A percentile compares a stretch with the other conserved stretches of the same genome.
These are phyloP conservation scores for Capsella rubella DNA, from an alignment of 441 rosid genomes.

Conservation along the genomic window DNA sequence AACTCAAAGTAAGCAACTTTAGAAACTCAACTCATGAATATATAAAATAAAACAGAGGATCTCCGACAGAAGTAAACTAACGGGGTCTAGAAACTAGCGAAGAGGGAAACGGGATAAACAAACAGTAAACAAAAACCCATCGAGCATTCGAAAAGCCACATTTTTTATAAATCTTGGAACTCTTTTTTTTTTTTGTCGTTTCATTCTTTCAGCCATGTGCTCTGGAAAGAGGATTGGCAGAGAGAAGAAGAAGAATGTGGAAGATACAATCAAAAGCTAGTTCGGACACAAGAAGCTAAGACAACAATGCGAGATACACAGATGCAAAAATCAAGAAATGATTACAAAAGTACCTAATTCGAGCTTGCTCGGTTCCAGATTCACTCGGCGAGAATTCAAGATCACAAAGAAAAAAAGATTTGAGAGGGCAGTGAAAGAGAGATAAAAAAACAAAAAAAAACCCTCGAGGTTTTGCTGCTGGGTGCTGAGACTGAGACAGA, in stretches of 20 bases:
- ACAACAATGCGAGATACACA: constrained; percentile 20
- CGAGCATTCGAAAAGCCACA: constrained; percentile 47
- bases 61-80: constrained; percentile 16
- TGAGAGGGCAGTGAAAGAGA: background rate
- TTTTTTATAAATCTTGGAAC: constrained; percentile 6
- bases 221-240: constrained; percentile 30
- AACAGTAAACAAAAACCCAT: constrained; percentile 36
- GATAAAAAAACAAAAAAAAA: background rate
- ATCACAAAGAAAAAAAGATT: constrained; percentile 1
- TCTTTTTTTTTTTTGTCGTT: constrained; percentile 33
- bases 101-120: constrained; percentile 22
- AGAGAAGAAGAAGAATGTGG: constrained; percentile 36
- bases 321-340: constrained; percentile 34
- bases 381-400: constrained; percentile 17
- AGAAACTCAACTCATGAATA: background rate
- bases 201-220: constrained; percentile 27
- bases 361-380: constrained; percentile 41
- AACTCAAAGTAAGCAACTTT: constrained; percentile 34
- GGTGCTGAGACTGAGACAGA: constrained; percentile 31
- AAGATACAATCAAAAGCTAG: constrained; percentile 30
- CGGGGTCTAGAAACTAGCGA: background rate
- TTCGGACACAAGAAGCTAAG: constrained; percentile 14
- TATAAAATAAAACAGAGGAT: background rate
- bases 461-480: constrained; percentile 21
- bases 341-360: constrained; percentile 20